Evolutionary conservation across 108 stramenopile species (phyloP).

Genomic region (Stephanodiscus triporus): DNA sequence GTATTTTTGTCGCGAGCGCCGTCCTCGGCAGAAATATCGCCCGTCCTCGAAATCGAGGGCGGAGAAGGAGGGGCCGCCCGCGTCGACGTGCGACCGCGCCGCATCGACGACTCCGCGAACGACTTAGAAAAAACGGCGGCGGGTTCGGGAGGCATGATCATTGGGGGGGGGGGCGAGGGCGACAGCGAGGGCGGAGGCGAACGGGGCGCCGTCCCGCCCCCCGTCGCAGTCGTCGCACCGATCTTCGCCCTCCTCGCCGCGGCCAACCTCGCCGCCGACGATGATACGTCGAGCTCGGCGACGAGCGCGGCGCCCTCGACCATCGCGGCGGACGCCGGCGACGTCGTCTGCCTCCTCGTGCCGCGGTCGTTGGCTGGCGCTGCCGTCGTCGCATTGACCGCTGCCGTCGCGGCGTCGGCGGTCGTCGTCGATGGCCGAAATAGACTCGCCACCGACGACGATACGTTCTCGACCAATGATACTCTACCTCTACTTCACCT

Average conservation of each 20-base stretch:
- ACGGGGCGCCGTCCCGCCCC: not conserved
- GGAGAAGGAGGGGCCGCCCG: not conserved
- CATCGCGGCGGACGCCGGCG: not conserved
- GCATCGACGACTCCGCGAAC: not conserved
- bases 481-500: no score
- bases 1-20: not conserved
- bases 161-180: not conserved
- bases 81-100: not conserved
- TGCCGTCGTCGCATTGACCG: no score
- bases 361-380: no score
- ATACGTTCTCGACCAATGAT: no score
- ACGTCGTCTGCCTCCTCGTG: not conserved
- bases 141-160: not conserved
- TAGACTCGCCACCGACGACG: no score
- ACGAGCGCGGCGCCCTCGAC: not conserved
- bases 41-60: not conserved
- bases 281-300: not conserved
- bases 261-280: not conserved
- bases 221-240: not conserved
- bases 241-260: not conserved
- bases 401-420: not conserved
- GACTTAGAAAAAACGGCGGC: not conserved
- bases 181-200: not conserved
- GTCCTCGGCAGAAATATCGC: not conserved
- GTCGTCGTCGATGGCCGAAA: not conserved